phyloP scores from a whole-genome alignment of 306 rosid species.

The Gastrolobium villosum region DNA sequence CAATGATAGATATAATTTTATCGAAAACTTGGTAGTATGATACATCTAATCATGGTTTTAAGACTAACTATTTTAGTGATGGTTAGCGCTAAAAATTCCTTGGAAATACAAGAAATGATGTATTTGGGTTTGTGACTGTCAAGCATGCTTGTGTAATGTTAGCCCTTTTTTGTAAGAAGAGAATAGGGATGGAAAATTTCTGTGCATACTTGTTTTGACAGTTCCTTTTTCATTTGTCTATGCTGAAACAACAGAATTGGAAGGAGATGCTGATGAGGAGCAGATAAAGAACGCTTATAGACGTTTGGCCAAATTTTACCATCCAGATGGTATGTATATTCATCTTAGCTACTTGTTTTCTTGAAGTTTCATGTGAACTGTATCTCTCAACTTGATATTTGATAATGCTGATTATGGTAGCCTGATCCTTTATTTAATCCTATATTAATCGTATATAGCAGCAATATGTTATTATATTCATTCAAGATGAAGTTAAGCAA shows the following conservation, averaged over 20 bases:
- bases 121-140: slow-evolving; percentile 7
- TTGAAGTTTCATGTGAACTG: slow-evolving; percentile 14
- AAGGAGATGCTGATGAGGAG: slow-evolving; percentile 83
- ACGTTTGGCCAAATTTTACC: slow-evolving; percentile 94
- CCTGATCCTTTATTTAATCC: background rate
- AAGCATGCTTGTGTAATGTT: slow-evolving; percentile 14
- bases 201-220: slow-evolving; percentile 29
- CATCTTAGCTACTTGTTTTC: slow-evolving; percentile 27
- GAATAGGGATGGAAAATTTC: slow-evolving; percentile 42
- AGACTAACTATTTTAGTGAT: background rate
- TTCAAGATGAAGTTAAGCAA: slow-evolving; percentile 34
- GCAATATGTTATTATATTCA: slow-evolving; percentile 21
- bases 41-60: background rate
- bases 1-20: slow-evolving; percentile 13
- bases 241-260: slow-evolving; percentile 69
- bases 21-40: background rate
- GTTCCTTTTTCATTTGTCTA: slow-evolving; percentile 30
- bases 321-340: slow-evolving; percentile 89
- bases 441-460: background rate
- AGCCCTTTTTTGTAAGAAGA: slow-evolving; percentile 23
- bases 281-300: slow-evolving; percentile 90
- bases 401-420: slow-evolving; percentile 25
- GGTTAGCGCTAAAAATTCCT: slow-evolving; percentile 14
- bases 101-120: slow-evolving; percentile 25
- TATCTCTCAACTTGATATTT: slow-evolving; percentile 12